Conservation (phyloP, 257 asterid genomes). For the Solanum corneliomulleri region DNA sequence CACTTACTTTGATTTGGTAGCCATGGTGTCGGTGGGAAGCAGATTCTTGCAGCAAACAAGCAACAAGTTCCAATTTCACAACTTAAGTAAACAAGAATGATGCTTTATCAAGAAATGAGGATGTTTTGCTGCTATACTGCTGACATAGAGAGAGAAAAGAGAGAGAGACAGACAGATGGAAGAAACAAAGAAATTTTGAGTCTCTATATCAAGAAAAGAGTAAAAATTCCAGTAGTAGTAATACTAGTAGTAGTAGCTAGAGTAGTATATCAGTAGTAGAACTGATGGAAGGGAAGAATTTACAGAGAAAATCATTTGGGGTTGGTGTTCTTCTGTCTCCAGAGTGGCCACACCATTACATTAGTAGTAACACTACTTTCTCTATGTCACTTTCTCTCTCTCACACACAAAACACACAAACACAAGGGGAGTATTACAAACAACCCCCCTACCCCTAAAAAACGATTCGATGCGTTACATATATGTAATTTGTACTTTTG, state of each 20-base stretch:
- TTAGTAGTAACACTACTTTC: not conserved
- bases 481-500: not conserved
- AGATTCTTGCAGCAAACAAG: not conserved
- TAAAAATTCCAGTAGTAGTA: not conserved
- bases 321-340: conserved; percentile 3
- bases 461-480: fast-evolving
- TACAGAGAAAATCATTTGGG: conserved; percentile 8
- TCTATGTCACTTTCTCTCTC: not conserved
- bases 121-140: conserved; percentile 2
- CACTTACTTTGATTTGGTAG: conserved; percentile 78
- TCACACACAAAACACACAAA: not conserved
- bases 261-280: not conserved
- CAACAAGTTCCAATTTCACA: not conserved
- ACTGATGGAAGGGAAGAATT: not conserved
- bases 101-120: not conserved
- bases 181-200: not conserved
- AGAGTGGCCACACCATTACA: not conserved
- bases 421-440: not conserved
- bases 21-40: conserved; percentile 28
- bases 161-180: not conserved
- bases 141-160: not conserved
- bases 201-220: not conserved
- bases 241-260: not conserved
- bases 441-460: not conserved
- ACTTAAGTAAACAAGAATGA: not conserved